These are phyloP conservation scores for Beauveria sp. DNA, from an alignment of 2,329 filamentous ascomycete species.

Conservation along the genomic window DNA sequence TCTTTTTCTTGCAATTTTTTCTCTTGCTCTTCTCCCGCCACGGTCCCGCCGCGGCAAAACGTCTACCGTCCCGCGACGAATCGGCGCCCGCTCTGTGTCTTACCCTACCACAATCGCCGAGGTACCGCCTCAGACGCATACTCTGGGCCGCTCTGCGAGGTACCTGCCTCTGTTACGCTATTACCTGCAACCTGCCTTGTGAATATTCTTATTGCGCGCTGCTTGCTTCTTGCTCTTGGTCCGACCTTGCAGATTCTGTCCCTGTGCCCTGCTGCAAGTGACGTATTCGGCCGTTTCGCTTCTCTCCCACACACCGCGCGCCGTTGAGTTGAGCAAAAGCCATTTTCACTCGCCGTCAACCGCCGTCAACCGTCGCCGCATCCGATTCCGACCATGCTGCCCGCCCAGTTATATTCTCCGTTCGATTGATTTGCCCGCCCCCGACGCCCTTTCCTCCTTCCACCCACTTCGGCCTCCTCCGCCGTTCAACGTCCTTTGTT, in stretches of 20 bases:
- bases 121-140: too few relatives aligned
- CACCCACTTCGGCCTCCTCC: not conserved
- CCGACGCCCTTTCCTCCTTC: not conserved
- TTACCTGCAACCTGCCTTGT: not conserved
- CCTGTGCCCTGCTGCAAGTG: not conserved
- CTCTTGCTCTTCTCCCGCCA: too few relatives aligned
- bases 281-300: not conserved
- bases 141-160: not conserved
- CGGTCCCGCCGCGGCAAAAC: too few relatives aligned
- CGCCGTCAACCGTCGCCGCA: not conserved
- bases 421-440: slow-evolving; percentile 4
- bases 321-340: not conserved
- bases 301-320: not conserved
- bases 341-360: not conserved
- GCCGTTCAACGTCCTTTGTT: not conserved
- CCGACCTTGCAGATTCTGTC: not conserved
- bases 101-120: too few relatives aligned
- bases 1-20: too few relatives aligned
- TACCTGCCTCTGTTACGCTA: not conserved
- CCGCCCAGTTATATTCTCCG: slow-evolving; percentile 2
- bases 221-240: not conserved
- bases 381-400: not conserved
- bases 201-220: not conserved
- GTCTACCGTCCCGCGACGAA: too few relatives aligned
- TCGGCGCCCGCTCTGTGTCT: too few relatives aligned